phyloP scores from a whole-genome alignment of 176 grass and related monocot genomes.

The Areca catechu region DNA sequence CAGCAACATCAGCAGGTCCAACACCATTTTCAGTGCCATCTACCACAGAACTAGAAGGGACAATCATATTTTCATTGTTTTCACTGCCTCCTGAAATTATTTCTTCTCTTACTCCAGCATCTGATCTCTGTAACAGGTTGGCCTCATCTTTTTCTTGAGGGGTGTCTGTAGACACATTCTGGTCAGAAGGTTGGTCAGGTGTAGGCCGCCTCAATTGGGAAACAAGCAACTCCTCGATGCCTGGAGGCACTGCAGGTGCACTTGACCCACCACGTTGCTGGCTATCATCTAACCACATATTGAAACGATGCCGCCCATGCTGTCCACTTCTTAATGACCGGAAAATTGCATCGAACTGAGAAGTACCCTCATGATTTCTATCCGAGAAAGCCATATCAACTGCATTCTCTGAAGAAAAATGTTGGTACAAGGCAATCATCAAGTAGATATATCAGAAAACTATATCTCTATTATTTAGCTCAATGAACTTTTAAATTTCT shows the following conservation, averaged over 20 bases:
- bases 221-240: constrained; percentile 81
- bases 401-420: constrained; percentile 49
- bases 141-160: constrained; percentile 44
- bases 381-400: constrained; percentile 90
- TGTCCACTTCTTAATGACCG: constrained; percentile 69
- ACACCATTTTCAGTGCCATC: constrained; percentile 33
- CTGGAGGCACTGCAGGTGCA: constrained; percentile 62
- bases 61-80: constrained; percentile 43
- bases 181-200: constrained; percentile 41
- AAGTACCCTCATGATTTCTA: constrained; percentile 79
- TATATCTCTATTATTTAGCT: background rate
- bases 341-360: constrained; percentile 93
- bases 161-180: constrained; percentile 26
- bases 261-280: constrained; percentile 56
- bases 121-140: constrained; percentile 39
- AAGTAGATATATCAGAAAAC: background rate
- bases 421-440: constrained; percentile 7
- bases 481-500: background rate
- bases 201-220: constrained; percentile 75
- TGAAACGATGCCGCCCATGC: constrained; percentile 86
- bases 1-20: constrained; percentile 32
- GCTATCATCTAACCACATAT: constrained; percentile 89
- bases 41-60: constrained; percentile 15
- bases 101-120: constrained; percentile 55
- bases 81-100: constrained; percentile 19